Percentiles rank a stretch among this genome's conserved stretches.
Conservation (phyloP, 2,329 filamentous ascomycete species). For the Botrytis aclada region DNA sequence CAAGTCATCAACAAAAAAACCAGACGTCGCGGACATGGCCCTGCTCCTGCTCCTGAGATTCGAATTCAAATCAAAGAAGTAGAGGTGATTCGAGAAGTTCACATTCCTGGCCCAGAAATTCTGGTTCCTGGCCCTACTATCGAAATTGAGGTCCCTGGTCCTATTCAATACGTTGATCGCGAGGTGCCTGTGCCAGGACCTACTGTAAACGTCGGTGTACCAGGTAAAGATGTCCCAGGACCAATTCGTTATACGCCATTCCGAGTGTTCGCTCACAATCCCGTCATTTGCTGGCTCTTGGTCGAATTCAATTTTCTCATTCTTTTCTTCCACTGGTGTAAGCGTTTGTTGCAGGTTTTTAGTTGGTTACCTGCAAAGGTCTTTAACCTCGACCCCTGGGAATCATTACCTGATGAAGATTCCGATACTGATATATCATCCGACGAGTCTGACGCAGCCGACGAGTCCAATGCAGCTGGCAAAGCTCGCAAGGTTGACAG, state of each 20-base stretch:
- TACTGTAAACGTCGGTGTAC: too few species aligned
- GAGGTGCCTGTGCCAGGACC: conserved; percentile 2
- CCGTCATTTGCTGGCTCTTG: conserved; percentile 16
- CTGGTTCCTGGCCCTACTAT: too few species aligned
- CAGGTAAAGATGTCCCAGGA: neutral
- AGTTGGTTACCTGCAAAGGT: neutral
- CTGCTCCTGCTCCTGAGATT: neutral
- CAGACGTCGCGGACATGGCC: neutral
- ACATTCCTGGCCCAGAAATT: neutral
- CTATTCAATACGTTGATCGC: neutral
- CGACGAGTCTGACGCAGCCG: neutral
- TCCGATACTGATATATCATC: neutral
- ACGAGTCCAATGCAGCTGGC: neutral
- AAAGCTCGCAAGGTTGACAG: neutral
- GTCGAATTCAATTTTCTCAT: conserved; percentile 19
- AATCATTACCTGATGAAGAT: neutral
- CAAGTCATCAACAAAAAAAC: neutral
- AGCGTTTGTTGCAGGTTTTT: neutral
- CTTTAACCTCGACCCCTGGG: neutral
- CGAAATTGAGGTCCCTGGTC: neutral
- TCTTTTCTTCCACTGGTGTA: conserved; percentile 4
- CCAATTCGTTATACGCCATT: conserved; percentile 13
- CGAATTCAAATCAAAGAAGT: neutral
- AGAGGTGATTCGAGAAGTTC: neutral
- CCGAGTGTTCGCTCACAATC: conserved; percentile 16